Conservation (phyloP, 768 basidiomycete species). For the Tephrocybe rancida region DNA sequence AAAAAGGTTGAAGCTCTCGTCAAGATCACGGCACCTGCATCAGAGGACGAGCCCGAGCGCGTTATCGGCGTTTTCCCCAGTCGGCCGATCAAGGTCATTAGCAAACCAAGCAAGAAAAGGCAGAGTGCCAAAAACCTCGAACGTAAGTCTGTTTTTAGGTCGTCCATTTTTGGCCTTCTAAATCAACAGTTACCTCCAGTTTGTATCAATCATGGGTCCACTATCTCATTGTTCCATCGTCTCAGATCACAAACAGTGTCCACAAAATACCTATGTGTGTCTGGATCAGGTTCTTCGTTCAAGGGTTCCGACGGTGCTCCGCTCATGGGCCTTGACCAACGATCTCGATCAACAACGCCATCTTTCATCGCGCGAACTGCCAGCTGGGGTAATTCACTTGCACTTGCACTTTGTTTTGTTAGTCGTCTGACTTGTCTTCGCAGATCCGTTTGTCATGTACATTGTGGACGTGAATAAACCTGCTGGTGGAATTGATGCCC, state of each 20-base stretch:
- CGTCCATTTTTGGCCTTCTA: constrained; percentile 10
- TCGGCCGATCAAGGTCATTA: constrained; percentile 97
- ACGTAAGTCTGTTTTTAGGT: constrained; percentile 53
- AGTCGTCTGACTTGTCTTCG: constrained; percentile 6
- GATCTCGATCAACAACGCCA: constrained; percentile 69
- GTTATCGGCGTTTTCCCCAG: constrained; percentile 90
- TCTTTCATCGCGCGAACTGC: constrained; percentile 90
- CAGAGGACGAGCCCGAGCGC: constrained; percentile 80
- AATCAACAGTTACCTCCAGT: constrained; percentile 47
- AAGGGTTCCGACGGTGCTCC: constrained; percentile 92
- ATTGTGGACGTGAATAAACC: constrained; percentile 93
- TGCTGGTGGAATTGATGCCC: constrained; percentile 72
- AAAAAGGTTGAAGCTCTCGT: constrained; percentile 94
- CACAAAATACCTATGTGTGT: constrained; percentile 94
- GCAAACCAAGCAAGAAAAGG: constrained; percentile 97
- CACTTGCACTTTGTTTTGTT: constrained; percentile 1
- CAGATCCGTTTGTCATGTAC: constrained; percentile 96
- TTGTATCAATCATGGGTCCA: constrained; percentile 94
- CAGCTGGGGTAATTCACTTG: constrained; percentile 72
- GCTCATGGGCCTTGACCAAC: constrained; percentile 78
- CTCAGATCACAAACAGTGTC: constrained; percentile 93
- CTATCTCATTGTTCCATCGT: constrained; percentile 95
- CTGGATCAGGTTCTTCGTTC: constrained; percentile 90
- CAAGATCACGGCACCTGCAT: constrained; percentile 79
- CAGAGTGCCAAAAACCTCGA: constrained; percentile 93